These are phyloP conservation scores for Gymnopilus junonius DNA, from an alignment of 768 basidiomycete genomes.

Conservation along the genomic window DNA sequence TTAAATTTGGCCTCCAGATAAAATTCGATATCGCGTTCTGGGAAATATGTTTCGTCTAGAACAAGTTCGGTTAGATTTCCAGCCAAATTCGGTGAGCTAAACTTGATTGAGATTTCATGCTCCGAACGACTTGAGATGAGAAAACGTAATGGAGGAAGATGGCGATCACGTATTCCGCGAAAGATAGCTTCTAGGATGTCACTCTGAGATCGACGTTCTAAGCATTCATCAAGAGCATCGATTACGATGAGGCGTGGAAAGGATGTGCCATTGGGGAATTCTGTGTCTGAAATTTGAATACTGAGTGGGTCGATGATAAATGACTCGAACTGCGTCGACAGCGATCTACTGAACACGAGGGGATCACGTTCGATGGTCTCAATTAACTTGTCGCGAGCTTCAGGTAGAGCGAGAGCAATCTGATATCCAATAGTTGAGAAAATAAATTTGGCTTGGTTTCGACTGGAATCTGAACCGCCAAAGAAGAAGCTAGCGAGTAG, in stretches of 20 bases:
- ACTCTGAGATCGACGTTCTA: background rate
- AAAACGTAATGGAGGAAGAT: background rate
- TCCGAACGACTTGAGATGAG: background rate
- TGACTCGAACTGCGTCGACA: background rate
- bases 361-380: background rate
- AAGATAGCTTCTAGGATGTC: background rate
- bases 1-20: background rate
- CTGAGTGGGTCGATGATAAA: background rate
- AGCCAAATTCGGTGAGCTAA: background rate
- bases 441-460: background rate
- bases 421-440: background rate
- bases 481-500: slow-evolving; percentile 4
- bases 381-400: too few relatives aligned
- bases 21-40: background rate
- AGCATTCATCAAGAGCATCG: slow-evolving; percentile 3
- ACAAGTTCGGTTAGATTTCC: background rate
- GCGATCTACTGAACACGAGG: background rate
- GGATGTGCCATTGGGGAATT: background rate
- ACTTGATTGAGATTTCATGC: too few relatives aligned
- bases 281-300: background rate
- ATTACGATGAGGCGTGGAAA: background rate
- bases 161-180: background rate
- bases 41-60: background rate
- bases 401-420: background rate
- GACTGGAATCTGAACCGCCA: background rate